Evolutionary conservation across 1,284 basidiomycete genomes (phyloP).

Genomic region (Tilletia setariae): DNA sequence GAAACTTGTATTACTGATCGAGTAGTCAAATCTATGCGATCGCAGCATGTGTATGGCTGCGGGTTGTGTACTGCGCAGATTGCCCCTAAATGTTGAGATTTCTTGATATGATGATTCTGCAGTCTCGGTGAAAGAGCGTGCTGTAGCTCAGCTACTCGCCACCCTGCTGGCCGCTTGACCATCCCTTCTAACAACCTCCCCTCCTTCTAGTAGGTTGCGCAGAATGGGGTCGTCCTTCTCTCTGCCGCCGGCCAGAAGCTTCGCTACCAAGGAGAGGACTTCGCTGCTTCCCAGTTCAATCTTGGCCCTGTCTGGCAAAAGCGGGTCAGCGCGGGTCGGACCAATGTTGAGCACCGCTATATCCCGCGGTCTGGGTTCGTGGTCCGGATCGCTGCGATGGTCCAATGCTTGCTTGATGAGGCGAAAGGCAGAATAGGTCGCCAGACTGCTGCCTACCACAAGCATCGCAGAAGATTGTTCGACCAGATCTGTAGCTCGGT

Average conservation of each 20-base stretch:
- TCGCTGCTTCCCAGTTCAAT: slow-evolving; percentile 46
- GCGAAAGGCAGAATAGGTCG: slow-evolving; percentile 52
- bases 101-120: no score
- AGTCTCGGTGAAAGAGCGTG: no score
- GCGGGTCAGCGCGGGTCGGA: slow-evolving; percentile 44
- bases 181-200: slow-evolving; percentile 22
- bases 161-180: background rate
- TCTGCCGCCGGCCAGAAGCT: slow-evolving; percentile 19
- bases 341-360: slow-evolving; percentile 50
- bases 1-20: slow-evolving; percentile 55
- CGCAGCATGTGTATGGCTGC: no score
- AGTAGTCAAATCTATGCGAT: no score
- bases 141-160: background rate
- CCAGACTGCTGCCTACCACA: slow-evolving; percentile 47
- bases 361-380: background rate
- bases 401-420: slow-evolving; percentile 47
- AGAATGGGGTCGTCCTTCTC: slow-evolving; percentile 34
- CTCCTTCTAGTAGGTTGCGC: slow-evolving; percentile 29
- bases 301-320: slow-evolving; percentile 29
- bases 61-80: no score
- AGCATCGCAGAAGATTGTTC: slow-evolving; percentile 38
- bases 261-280: slow-evolving; percentile 34
- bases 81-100: no score
- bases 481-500: slow-evolving; percentile 33
- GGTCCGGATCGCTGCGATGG: slow-evolving; percentile 24